phyloP scores from a whole-genome alignment of 2,329 filamentous ascomycete genomes.

The Macrophomina phaseolina region DNA sequence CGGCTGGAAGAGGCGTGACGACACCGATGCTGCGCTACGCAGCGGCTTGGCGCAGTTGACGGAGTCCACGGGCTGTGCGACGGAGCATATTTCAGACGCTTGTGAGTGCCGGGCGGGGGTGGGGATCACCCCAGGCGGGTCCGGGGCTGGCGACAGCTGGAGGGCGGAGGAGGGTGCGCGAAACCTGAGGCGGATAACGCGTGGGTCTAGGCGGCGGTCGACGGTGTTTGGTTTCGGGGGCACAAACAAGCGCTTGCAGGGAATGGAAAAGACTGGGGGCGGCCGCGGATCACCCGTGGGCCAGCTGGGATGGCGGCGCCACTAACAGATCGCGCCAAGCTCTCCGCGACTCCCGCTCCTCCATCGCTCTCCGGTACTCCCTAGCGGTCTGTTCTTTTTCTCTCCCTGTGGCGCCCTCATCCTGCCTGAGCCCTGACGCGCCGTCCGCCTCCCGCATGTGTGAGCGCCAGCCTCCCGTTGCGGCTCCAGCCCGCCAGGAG shows the following conservation, averaged over 20 bases:
- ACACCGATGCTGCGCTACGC: slow-evolving; percentile 1
- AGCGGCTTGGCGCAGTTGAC: not conserved
- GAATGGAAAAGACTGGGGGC: not conserved
- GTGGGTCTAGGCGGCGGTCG: not conserved
- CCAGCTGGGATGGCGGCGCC: slow-evolving; percentile 21
- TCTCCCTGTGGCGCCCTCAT: not conserved
- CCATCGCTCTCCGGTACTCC: slow-evolving; percentile 6
- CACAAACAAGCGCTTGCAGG: slow-evolving; percentile 10
- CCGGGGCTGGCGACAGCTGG: not conserved
- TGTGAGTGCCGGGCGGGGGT: not conserved
- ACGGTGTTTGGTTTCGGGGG: slow-evolving; percentile 20
- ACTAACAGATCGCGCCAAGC: slow-evolving; percentile 27
- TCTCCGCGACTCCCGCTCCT: slow-evolving; percentile 24
- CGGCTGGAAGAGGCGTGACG: not conserved
- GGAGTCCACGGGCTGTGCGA: not conserved
- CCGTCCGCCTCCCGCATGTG: not conserved
- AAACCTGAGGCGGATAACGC: not conserved
- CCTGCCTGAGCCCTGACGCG: not conserved
- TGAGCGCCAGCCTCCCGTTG: not conserved
- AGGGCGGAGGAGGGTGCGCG: not conserved
- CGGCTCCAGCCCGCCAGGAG: not conserved
- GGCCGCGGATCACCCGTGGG: slow-evolving; percentile 24
- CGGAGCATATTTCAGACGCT: not conserved
- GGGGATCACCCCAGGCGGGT: not conserved
- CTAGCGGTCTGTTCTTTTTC: not conserved